A percentile compares a stretch with the other conserved stretches of the same genome.
These are phyloP conservation scores for Coemansia brasiliensis DNA, from an alignment of 192 early-diverging fungal species.

Conservation along the genomic window DNA sequence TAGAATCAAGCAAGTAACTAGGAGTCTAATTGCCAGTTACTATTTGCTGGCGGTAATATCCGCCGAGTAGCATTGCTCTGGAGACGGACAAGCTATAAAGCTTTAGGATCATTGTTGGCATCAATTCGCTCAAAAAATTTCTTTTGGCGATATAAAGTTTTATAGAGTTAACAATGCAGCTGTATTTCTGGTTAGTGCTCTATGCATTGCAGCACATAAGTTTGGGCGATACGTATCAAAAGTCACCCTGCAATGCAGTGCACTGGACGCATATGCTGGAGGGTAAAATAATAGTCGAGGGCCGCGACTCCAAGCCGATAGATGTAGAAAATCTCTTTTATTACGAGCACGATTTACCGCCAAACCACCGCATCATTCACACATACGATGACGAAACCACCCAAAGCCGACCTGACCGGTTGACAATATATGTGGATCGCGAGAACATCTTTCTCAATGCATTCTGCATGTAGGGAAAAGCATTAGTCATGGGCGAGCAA, in stretches of 20 bases:
- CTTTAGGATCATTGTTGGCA: no score
- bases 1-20: no score
- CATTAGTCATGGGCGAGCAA: not conserved
- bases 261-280: slow-evolving; percentile 49
- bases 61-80: no score
- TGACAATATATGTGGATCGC: slow-evolving; percentile 47
- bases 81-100: no score
- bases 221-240: slow-evolving; percentile 31
- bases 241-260: slow-evolving; percentile 40
- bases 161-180: not conserved
- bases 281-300: slow-evolving; percentile 38
- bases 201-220: not conserved
- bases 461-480: slow-evolving; percentile 24
- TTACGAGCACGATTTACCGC: slow-evolving; percentile 38
- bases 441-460: slow-evolving; percentile 46
- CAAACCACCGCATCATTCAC: slow-evolving; percentile 45
- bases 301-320: slow-evolving; percentile 27
- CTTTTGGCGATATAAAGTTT: no score
- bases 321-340: slow-evolving; percentile 26
- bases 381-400: slow-evolving; percentile 30
- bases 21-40: no score
- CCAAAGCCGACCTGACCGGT: slow-evolving; percentile 25
- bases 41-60: no score
- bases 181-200: slow-evolving; percentile 19
- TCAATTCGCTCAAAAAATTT: no score